Evolutionary conservation across 164 flowering plant genomes (phyloP).

Genomic region (grape (Vitis vinifera)): DNA sequence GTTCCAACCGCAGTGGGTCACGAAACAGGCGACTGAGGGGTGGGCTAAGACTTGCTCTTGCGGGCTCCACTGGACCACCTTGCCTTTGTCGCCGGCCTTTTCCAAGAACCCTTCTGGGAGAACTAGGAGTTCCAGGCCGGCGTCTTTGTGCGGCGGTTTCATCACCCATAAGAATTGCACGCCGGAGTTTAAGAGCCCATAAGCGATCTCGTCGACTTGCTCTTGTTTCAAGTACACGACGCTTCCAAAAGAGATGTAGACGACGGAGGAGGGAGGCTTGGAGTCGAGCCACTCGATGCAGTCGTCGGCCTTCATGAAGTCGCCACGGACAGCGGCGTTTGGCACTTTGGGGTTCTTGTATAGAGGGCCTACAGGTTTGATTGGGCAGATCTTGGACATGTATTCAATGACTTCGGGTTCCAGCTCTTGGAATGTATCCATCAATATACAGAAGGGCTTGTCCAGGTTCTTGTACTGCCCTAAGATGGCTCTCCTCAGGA

Average conservation of each 20-base stretch:
- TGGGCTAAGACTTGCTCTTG: slow-evolving; percentile 26
- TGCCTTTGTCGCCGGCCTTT: slow-evolving; percentile 12
- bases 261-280: slow-evolving; percentile 14
- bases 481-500: not conserved
- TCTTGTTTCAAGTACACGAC: not conserved
- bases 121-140: not conserved
- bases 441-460: slow-evolving; percentile 21
- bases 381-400: slow-evolving; percentile 3
- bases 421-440: slow-evolving; percentile 17
- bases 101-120: slow-evolving; percentile 13
- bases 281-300: slow-evolving; percentile 26
- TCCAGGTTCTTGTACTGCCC: slow-evolving; percentile 3
- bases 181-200: slow-evolving; percentile 5
- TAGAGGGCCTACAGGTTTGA: slow-evolving; percentile 22
- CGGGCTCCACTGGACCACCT: slow-evolving; percentile 23
- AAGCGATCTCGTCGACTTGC: slow-evolving; percentile 16
- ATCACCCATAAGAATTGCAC: slow-evolving; percentile 28
- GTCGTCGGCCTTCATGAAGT: slow-evolving; percentile 20
- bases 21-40: slow-evolving; percentile 19
- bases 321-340: not conserved
- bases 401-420: slow-evolving; percentile 11
- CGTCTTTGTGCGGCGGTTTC: not conserved
- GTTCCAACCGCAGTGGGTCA: slow-evolving; percentile 34
- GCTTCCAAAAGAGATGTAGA: slow-evolving; percentile 28
- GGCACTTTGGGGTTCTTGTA: not conserved